Percentiles rank a stretch among this genome's conserved stretches.
Evolutionary conservation across 495 filamentous ascomycete genomes (phyloP).

Genomic region (Penicillium tannophilum): DNA sequence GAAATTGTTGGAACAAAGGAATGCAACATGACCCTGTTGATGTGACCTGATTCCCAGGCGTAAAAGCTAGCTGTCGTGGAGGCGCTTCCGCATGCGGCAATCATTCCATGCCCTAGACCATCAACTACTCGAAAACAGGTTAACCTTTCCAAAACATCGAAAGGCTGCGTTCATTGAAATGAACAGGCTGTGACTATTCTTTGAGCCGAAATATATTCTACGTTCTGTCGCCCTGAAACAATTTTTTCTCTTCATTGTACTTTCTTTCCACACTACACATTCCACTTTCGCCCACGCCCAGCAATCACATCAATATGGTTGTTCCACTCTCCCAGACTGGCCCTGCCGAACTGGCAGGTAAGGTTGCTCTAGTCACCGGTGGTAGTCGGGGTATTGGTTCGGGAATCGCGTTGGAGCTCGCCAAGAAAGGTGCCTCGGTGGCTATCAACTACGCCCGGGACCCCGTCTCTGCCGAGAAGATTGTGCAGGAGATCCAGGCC

Average conservation of each 20-base stretch:
- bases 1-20: constrained; percentile 4
- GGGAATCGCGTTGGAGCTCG: constrained; percentile 76
- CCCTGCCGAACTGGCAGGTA: constrained; percentile 53
- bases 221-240: background rate
- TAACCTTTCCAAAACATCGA: background rate
- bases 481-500: constrained; percentile 61
- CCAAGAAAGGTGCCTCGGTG: constrained; percentile 67
- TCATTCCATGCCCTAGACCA: background rate
- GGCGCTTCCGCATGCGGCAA: constrained; percentile 28
- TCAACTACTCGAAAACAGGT: background rate
- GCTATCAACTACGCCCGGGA: constrained; percentile 77
- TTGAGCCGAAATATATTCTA: background rate
- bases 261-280: background rate
- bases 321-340: constrained; percentile 17
- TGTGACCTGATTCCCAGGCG: constrained; percentile 9
- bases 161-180: background rate
- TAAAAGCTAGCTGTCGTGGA: too few species aligned
- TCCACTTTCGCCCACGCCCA: background rate
- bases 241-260: background rate
- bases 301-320: constrained; percentile 20
- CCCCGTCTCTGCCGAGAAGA: constrained; percentile 61
- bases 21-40: constrained; percentile 19
- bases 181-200: background rate
- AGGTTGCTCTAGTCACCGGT: constrained; percentile 75
- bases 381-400: constrained; percentile 73